A percentile compares a stretch with the other conserved stretches of the same genome.
These are phyloP conservation scores for Aspergillus pseudoglaucus DNA, from an alignment of 2,329 filamentous ascomycete genomes.

Conservation along the genomic window DNA sequence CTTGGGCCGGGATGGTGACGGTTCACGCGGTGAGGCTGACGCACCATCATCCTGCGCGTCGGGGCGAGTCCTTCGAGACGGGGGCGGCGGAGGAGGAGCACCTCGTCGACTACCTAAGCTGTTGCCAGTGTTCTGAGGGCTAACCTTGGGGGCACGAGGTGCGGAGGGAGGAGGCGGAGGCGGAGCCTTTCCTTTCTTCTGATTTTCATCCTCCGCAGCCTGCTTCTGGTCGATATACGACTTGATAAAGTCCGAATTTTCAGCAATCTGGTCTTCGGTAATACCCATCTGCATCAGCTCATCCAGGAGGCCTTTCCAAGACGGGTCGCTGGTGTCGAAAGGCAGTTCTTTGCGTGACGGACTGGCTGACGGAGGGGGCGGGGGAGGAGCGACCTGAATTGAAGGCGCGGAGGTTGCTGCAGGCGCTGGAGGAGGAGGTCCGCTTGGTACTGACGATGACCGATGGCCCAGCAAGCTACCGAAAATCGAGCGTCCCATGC, in stretches of 20 bases:
- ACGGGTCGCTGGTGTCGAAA: conserved; percentile 57
- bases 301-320: conserved; percentile 54
- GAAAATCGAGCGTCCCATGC: conserved; percentile 47
- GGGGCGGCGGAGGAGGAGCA: conserved; percentile 55
- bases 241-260: conserved; percentile 64
- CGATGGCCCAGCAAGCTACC: conserved; percentile 46
- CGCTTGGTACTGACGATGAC: conserved; percentile 36
- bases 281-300: conserved; percentile 61
- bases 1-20: conserved; percentile 62
- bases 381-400: conserved; percentile 27
- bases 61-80: conserved; percentile 40
- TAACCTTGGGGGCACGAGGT: conserved; percentile 43
- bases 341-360: conserved; percentile 35
- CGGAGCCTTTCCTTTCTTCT: conserved; percentile 48
- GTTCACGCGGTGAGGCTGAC: conserved; percentile 59
- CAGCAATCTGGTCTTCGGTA: conserved; percentile 60
- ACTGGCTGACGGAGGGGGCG: conserved; percentile 16
- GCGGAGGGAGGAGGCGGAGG: conserved; percentile 57
- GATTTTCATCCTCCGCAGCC: conserved; percentile 44
- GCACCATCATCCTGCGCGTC: conserved; percentile 52
- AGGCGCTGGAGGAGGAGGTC: conserved; percentile 18
- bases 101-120: conserved; percentile 48
- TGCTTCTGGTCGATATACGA: conserved; percentile 60
- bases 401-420: conserved; percentile 19
- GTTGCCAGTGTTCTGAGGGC: conserved; percentile 56